These are phyloP conservation scores for Vaccinium darrowii DNA, from an alignment of 148 eudicot species.

Conservation along the genomic window DNA sequence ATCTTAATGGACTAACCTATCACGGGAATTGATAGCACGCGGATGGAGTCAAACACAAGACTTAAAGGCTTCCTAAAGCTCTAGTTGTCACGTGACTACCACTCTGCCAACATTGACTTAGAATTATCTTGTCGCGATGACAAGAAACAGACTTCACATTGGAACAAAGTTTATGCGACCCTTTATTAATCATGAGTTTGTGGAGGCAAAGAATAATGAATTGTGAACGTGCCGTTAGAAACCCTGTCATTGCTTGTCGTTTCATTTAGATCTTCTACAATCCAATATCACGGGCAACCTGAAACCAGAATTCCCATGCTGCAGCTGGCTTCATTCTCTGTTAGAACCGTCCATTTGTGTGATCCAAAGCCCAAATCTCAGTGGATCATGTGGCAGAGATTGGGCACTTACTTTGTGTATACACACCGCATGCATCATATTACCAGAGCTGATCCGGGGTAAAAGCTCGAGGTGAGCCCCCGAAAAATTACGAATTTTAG, in stretches of 20 bases:
- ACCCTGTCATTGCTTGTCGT: background rate
- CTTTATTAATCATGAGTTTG: background rate
- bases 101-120: background rate
- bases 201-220: background rate
- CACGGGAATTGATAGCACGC: background rate
- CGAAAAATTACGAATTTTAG: too few relatives aligned
- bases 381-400: slow-evolving; percentile 14
- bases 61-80: background rate
- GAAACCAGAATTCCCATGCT: background rate
- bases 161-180: background rate
- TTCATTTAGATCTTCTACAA: background rate
- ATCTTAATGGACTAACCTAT: background rate
- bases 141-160: background rate
- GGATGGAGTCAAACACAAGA: background rate
- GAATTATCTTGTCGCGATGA: background rate
- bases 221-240: background rate
- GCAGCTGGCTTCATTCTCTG: background rate
- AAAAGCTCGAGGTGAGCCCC: too few relatives aligned
- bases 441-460: too few relatives aligned
- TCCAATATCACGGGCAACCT: slow-evolving; percentile 5
- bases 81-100: background rate
- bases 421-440: too few relatives aligned
- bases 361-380: slow-evolving; percentile 15
- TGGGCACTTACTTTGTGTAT: background rate
- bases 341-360: background rate